Base-by-base conservation (phyloP, 1,139 yeast genomes). In the Nakaseomyces kungkrabaensis region DNA sequence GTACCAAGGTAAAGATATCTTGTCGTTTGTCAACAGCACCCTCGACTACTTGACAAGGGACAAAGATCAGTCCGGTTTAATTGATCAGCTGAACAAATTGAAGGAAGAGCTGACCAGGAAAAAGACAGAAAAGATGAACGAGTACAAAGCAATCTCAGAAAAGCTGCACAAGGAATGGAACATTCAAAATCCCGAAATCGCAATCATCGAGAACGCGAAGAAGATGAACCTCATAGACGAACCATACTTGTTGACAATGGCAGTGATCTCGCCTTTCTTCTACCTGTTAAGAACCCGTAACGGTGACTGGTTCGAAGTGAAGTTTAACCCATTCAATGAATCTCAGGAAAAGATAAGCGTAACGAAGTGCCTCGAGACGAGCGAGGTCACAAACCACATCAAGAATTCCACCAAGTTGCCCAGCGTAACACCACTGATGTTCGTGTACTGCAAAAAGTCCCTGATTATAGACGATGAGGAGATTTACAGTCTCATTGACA, bases 1-100 rank as follows among this genome's bases (percentile, higher is more conserved):
- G 32, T 63, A 53, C 47, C 64, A 63, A 51, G 68, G 68, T 10
- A 63, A 63, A 49, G 64, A 62, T 50, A 53, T 62, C 8, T 44
- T 51, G 26, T 56, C 57, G 11, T 54, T 63, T 13, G 41, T 65
- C 43, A 61, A 60, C 45, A 61, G 65, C 44, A 48, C 67, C 8
- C 43, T 62, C 11, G 57, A 59, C 11, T 63, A 56, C 48, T 46
- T 61, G 44, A 41, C 56, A 5, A 51, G 45, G 33, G 61, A 59
- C 31, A 49, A 48, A 3, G 50, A 53, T 9, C 34, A 51, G 8
- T 43, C 47, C 4, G 44, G 51, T 22, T 41, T 56, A 4, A 43
- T 51, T 2, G 46, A 51, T 9, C 43, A 49, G 5, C 37, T 63
- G n/a, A 49, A 48, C n/a, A 13, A 37, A 10, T 40, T 63, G 36